phyloP scores from a whole-genome alignment of 306 rosid genomes.

The Vicia faba region DNA sequence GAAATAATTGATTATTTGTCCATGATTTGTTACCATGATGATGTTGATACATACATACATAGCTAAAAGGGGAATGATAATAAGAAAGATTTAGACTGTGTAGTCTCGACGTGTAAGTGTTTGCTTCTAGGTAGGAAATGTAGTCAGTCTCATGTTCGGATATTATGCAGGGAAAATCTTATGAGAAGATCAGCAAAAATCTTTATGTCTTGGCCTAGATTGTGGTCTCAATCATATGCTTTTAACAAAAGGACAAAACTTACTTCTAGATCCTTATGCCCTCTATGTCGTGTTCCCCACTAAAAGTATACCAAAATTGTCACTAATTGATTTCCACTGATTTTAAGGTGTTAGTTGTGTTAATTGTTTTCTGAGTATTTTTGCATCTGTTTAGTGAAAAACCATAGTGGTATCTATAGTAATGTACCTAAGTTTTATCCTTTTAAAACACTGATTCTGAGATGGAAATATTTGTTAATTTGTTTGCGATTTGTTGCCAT shows the following conservation, averaged over 20 bases:
- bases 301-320: background rate
- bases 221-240: too few species aligned
- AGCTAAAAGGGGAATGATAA: background rate
- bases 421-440: background rate
- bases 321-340: background rate
- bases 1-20: background rate
- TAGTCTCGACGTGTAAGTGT: slow-evolving; percentile 27
- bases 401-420: background rate
- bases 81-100: background rate
- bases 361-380: background rate
- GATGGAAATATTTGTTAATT: background rate
- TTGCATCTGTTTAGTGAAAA: background rate
- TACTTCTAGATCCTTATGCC: background rate
- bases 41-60: slow-evolving; percentile 5
- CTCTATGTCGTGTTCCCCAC: background rate
- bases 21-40: background rate
- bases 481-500: background rate
- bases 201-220: too few species aligned
- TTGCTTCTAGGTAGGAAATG: slow-evolving; percentile 21
- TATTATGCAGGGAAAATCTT: too few species aligned
- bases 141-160: slow-evolving; percentile 37
- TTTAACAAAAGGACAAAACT: slow-evolving; percentile 52
- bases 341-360: background rate
- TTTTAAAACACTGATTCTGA: background rate
- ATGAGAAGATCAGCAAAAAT: too few species aligned